Percentiles rank a stretch among this genome's conserved stretches.
phyloP scores from a whole-genome alignment of 495 filamentous ascomycete genomes.

The Aspergillus conjunctus region DNA sequence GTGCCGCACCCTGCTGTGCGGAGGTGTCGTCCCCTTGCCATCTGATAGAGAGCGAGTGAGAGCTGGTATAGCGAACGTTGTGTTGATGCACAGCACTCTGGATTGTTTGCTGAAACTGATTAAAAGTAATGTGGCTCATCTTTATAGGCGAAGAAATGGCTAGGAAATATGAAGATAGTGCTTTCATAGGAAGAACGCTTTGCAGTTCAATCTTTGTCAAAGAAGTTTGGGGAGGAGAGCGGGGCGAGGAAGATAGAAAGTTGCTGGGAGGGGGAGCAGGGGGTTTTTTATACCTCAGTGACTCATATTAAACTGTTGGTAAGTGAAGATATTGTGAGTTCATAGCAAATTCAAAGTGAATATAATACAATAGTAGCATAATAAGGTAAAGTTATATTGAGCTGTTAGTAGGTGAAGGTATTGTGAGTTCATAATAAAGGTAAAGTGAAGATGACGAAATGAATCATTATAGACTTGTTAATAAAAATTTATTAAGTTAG shows the following conservation, averaged over 20 bases:
- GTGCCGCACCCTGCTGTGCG: background rate
- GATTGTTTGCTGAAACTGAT: background rate
- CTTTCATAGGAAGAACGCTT: background rate
- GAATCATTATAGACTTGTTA: background rate
- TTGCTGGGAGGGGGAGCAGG: background rate
- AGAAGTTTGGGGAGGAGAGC: background rate
- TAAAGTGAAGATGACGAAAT: background rate
- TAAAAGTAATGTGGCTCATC: background rate
- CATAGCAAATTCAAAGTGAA: background rate
- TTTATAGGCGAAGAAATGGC: background rate
- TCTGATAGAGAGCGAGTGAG: constrained; percentile 5
- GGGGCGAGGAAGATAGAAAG: background rate
- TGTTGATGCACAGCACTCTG: background rate
- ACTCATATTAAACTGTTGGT: background rate
- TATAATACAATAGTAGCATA: too few species aligned
- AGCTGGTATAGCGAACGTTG: background rate
- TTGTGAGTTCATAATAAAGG: background rate
- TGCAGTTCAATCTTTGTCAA: background rate
- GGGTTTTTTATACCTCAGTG: background rate
- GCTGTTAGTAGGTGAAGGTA: background rate
- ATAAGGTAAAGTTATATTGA: background rate
- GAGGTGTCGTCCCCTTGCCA: constrained; percentile 7
- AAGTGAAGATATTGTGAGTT: background rate
- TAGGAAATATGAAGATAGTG: background rate
- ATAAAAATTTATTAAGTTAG: background rate